Percentiles rank a stretch among this genome's conserved stretches.
These are phyloP conservation scores for Colletotrichum truncatum DNA, from an alignment of 2,329 filamentous ascomycete genomes.

Conservation along the genomic window DNA sequence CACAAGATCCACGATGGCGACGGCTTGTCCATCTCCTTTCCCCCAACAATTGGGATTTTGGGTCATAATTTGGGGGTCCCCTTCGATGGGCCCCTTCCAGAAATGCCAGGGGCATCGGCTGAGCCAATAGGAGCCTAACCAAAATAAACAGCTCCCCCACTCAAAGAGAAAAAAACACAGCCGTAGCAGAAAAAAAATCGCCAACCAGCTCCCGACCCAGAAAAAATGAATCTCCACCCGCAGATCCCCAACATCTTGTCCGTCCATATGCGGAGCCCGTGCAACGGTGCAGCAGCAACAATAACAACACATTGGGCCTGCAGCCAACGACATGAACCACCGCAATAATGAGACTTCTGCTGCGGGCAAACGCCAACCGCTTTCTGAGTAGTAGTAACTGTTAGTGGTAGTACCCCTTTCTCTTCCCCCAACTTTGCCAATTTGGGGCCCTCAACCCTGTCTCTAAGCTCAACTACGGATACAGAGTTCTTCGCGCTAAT, in stretches of 20 bases:
- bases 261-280: constrained; percentile 34
- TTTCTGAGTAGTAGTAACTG: background rate
- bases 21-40: constrained; percentile 16
- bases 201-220: constrained; percentile 10
- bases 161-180: background rate
- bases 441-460: constrained; percentile 5
- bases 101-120: constrained; percentile 23
- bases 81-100: constrained; percentile 27
- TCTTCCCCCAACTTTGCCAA: background rate
- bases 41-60: constrained; percentile 30
- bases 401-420: background rate
- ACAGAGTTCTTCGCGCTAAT: background rate
- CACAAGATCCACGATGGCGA: constrained; percentile 1
- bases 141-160: constrained; percentile 21
- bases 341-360: background rate
- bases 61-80: constrained; percentile 21
- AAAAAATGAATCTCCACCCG: constrained; percentile 39
- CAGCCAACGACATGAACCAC: background rate
- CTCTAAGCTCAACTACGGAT: background rate
- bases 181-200: constrained; percentile 23
- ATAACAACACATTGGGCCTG: background rate
- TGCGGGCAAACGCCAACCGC: constrained; percentile 7
- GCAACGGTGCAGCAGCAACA: background rate
- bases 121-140: background rate
- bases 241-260: constrained; percentile 56